Conservation (phyloP, 345 rosid species). For the Hypericum perforatum region DNA sequence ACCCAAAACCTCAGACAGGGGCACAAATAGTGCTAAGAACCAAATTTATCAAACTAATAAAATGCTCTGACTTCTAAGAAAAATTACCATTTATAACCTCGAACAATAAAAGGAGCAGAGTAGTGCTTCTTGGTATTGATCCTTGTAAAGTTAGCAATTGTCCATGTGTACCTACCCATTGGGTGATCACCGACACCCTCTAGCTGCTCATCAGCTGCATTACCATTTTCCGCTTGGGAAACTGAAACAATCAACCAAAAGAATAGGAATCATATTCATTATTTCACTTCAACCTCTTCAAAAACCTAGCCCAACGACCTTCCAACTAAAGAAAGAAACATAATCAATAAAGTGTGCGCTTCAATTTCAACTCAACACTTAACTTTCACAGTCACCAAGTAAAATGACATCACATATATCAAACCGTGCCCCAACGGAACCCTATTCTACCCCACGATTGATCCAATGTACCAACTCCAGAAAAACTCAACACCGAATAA, state of each 20-base stretch:
- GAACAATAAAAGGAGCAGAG: slow-evolving; percentile 68
- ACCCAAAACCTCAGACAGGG: slow-evolving; percentile 4
- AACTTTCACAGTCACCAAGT: too few relatives aligned
- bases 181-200: slow-evolving; percentile 83
- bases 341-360: too few relatives aligned
- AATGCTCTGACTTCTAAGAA: background rate
- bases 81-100: slow-evolving; percentile 79
- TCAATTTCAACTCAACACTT: too few relatives aligned
- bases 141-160: slow-evolving; percentile 64
- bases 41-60: background rate
- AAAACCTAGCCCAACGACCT: background rate
- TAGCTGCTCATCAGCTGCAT: slow-evolving; percentile 56
- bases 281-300: slow-evolving; percentile 8
- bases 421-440: too few relatives aligned
- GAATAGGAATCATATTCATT: background rate
- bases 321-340: too few relatives aligned
- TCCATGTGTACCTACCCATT: slow-evolving; percentile 70
- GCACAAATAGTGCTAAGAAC: background rate
- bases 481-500: slow-evolving; percentile 7
- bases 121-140: slow-evolving; percentile 61
- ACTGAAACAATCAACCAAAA: slow-evolving; percentile 10
- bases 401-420: too few relatives aligned
- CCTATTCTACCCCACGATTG: background rate
- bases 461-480: background rate
- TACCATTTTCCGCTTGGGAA: slow-evolving; percentile 45